Base-by-base conservation (phyloP, 2,329 filamentous ascomycete genomes). In the Periconia digitata region DNA sequence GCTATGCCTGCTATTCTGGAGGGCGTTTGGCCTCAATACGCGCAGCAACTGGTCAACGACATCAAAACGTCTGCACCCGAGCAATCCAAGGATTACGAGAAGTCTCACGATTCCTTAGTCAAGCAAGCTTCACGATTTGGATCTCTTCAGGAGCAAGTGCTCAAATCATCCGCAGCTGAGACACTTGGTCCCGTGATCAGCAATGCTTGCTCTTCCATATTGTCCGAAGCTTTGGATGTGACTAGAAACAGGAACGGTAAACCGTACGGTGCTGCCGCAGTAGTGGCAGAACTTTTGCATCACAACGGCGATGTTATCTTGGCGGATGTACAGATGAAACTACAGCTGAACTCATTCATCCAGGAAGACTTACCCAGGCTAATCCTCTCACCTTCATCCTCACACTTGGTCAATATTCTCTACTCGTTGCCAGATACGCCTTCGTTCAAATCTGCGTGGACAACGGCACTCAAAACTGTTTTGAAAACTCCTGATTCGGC, bases 61-160 rank as follows among this genome's bases (percentile, higher is more conserved):
- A 84, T 96, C 47, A 85, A 85, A 45, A 82, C 83, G 6, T 95
- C 90, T 0, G 79, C 89, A 5, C 90, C 92, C 1, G 90, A 92
- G 63, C 85, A 92, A 47, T 91, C 90, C 0, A 86, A 86, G 53
- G 87, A 90, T 16, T 89, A 89, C 57, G 79, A 82, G 21, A 78
- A 79, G 36, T 95, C 90, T 0, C 90, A 96, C 65, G 79, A 83
- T 43, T 76, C 77, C 35, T 78, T 95, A 21, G 81, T 83, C 8
- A 77, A 84, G 6, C 81, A 87, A 59, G 85, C 85, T 0, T 76
- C 78, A 39, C 84, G 88, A 0, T 90, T 73, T 60, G 68, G 90
- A 73, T 86, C 88, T 51, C 72, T 79, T 1, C 70, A 60, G 55
- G 54, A 55, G 17, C 50, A 60, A 40, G 51, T 51, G 2, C 40